Conservation (phyloP, 2,329 filamentous ascomycete genomes). For the Aureobasidium sp. region DNA sequence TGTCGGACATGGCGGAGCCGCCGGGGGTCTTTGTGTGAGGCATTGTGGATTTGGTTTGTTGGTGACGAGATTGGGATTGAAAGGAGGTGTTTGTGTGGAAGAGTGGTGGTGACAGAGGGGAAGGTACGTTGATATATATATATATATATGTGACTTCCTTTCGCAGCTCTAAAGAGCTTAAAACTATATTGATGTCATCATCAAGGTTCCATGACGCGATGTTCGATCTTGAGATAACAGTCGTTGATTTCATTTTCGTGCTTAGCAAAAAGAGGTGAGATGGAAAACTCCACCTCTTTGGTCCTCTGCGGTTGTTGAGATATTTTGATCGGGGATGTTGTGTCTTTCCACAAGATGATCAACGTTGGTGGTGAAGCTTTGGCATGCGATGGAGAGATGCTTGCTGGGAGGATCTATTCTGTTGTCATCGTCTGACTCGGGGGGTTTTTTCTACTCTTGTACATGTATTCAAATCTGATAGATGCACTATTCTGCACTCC, state of each 20-base stretch:
- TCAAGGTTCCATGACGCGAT: background rate
- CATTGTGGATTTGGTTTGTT: slow-evolving; percentile 9
- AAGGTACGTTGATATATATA: background rate
- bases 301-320: slow-evolving; percentile 6
- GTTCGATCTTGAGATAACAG: background rate
- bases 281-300: background rate
- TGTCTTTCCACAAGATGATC: background rate
- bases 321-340: background rate
- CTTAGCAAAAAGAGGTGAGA: too few species aligned
- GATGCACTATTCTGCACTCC: background rate
- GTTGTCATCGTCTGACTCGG: background rate
- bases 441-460: too few species aligned
- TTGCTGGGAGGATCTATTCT: too few species aligned
- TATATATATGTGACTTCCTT: background rate
- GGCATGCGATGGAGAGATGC: background rate
- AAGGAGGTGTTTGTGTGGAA: background rate
- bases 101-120: too few species aligned
- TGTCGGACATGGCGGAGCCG: slow-evolving; percentile 24
- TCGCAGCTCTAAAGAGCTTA: background rate
- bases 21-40: slow-evolving; percentile 23
- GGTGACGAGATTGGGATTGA: background rate
- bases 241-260: background rate
- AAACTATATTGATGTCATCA: background rate
- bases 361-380: background rate
- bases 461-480: too few species aligned